Evolutionary conservation across 2,329 filamentous ascomycete species (phyloP).

Genomic region (Pseudocercospora ulei): DNA sequence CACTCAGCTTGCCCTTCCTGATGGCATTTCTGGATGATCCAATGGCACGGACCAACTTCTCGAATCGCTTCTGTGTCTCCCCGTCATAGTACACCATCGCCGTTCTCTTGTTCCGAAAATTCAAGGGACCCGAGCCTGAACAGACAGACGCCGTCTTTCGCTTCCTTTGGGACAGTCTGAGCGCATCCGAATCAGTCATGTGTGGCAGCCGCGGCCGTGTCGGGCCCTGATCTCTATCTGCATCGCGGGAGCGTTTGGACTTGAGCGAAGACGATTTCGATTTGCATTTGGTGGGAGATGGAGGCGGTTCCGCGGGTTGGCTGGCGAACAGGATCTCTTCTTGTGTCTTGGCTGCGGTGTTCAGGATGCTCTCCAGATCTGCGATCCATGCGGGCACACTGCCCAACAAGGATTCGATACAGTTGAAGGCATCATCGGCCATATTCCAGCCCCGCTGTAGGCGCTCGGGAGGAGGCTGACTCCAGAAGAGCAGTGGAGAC

Average conservation of each 20-base stretch:
- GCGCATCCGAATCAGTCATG: conserved; percentile 27
- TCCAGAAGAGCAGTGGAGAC: background rate
- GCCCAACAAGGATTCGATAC: conserved; percentile 28
- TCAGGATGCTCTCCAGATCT: conserved; percentile 28
- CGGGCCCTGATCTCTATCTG: conserved; percentile 10
- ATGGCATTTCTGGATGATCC: conserved; percentile 72
- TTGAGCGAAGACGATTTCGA: conserved; percentile 25
- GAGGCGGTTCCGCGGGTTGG: conserved; percentile 15
- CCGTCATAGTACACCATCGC: conserved; percentile 90
- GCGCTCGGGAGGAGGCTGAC: background rate
- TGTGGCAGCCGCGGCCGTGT: conserved; percentile 25
- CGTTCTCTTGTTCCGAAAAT: conserved; percentile 62
- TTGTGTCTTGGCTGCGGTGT: conserved; percentile 25
- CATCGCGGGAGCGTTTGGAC: conserved; percentile 16
- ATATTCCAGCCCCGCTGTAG: conserved; percentile 20
- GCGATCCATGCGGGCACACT: conserved; percentile 31
- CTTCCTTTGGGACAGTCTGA: conserved; percentile 34
- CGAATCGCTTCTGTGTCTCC: conserved; percentile 72
- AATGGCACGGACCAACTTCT: conserved; percentile 71
- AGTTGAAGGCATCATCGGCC: conserved; percentile 30
- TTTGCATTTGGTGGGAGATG: conserved; percentile 1
- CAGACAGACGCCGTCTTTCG: conserved; percentile 39
- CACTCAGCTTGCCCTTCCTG: conserved; percentile 78
- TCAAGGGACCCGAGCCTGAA: conserved; percentile 40
- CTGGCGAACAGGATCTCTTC: conserved; percentile 26